These are phyloP conservation scores for Exsudoporus floridanus DNA, from an alignment of 1,284 basidiomycete species.

Conservation along the genomic window DNA sequence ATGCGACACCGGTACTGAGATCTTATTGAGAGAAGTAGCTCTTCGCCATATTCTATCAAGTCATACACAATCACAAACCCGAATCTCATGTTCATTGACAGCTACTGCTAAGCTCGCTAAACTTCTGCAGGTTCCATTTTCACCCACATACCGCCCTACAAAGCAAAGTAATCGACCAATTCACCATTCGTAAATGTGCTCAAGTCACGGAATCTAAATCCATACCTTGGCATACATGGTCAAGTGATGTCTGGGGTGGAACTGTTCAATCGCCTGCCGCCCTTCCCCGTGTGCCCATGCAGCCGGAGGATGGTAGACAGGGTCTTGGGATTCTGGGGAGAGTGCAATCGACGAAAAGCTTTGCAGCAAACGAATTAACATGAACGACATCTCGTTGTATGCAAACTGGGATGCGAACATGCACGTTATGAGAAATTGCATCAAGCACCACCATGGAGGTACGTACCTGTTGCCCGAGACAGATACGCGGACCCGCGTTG, in stretches of 20 bases:
- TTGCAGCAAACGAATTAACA: conserved; percentile 65
- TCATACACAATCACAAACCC: no score
- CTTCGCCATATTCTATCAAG: no score
- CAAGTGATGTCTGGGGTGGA: conserved; percentile 53
- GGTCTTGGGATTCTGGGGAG: conserved; percentile 46
- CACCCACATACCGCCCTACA: conserved; percentile 33
- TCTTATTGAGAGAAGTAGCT: no score
- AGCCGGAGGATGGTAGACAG: conserved; percentile 42
- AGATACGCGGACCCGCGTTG: conserved; percentile 51
- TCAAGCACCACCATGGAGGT: not conserved
- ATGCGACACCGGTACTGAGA: no score
- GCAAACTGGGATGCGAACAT: conserved; percentile 48
- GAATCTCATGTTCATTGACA: no score
- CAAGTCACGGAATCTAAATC: not conserved
- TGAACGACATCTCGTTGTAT: conserved; percentile 68
- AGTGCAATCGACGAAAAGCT: conserved; percentile 49
- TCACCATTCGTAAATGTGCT: not conserved
- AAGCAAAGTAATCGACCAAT: not conserved
- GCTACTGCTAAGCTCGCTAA: no score
- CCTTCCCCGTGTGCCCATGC: conserved; percentile 45
- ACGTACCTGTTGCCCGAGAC: conserved; percentile 41
- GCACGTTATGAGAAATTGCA: not conserved
- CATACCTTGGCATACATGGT: conserved; percentile 49
- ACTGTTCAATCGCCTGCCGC: conserved; percentile 46
- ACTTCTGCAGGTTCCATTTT: conserved; percentile 26